phyloP scores from a whole-genome alignment of 768 basidiomycete genomes.

The Phaeotremella skinneri region DNA sequence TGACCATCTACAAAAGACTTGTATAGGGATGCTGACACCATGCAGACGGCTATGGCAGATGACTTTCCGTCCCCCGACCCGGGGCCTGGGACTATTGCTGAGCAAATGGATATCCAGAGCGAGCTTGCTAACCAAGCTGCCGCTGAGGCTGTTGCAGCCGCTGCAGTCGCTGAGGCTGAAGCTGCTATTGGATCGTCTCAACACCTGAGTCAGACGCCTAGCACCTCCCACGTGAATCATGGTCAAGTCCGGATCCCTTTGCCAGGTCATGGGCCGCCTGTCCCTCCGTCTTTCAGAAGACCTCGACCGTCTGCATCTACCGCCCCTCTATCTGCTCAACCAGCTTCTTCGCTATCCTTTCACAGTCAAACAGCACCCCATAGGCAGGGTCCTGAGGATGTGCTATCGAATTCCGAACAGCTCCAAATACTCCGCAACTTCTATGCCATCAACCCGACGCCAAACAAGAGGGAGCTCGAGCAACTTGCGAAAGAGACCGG shows the following conservation, averaged over 20 bases:
- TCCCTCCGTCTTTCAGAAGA: slow-evolving; percentile 2
- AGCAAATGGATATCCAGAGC: slow-evolving; percentile 21
- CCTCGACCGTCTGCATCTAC: slow-evolving; percentile 1
- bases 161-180: slow-evolving; percentile 17
- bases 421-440: slow-evolving; percentile 34
- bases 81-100: not conserved
- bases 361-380: too few relatives aligned
- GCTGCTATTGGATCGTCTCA: slow-evolving; percentile 4
- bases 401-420: slow-evolving; percentile 23
- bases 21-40: not conserved
- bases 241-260: slow-evolving; percentile 17
- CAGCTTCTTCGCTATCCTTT: too few relatives aligned
- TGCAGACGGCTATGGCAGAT: slow-evolving; percentile 34
- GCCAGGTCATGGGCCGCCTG: not conserved
- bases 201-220: not conserved
- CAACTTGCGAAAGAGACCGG: slow-evolving; percentile 36
- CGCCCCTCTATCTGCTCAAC: not conserved
- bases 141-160: slow-evolving; percentile 33
- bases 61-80: slow-evolving; percentile 38
- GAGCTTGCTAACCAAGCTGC: slow-evolving; percentile 36
- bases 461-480: slow-evolving; percentile 33
- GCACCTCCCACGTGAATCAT: slow-evolving; percentile 6
- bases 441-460: slow-evolving; percentile 40
- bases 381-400: not conserved
- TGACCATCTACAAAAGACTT: not conserved